A percentile compares a stretch with the other conserved stretches of the same genome.
These are phyloP conservation scores for Ceratobasidium sp. DNA, from an alignment of 1,284 basidiomycete species.

Conservation along the genomic window DNA sequence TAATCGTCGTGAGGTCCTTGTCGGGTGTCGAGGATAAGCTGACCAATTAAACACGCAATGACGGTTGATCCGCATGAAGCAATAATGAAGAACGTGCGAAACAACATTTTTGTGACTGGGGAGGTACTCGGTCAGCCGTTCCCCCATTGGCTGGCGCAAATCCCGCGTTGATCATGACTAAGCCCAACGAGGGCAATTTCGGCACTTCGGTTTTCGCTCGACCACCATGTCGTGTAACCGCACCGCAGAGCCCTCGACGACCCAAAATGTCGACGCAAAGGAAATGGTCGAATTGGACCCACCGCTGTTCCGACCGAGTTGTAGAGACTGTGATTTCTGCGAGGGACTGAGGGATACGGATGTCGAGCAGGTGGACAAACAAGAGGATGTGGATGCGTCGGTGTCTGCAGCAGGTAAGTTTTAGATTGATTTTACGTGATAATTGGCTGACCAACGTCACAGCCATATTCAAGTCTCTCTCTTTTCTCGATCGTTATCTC, in stretches of 20 bases:
- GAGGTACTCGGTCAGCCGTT: no score
- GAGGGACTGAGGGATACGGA: conserved; percentile 38
- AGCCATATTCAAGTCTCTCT: conserved; percentile 49
- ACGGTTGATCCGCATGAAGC: no score
- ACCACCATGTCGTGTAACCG: background rate
- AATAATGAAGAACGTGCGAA: no score
- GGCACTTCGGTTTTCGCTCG: background rate
- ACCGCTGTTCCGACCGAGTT: conserved; percentile 39
- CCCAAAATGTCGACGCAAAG: background rate
- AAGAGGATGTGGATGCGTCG: background rate
- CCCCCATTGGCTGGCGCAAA: background rate
- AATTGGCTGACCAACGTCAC: background rate
- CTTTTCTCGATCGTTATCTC: conserved; percentile 68
- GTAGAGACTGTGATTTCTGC: conserved; percentile 40
- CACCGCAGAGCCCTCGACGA: background rate
- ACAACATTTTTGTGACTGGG: no score
- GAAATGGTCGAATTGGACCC: conserved; percentile 36
- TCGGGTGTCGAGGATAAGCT: no score
- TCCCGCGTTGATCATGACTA: background rate
- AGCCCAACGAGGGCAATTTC: background rate
- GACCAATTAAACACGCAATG: no score
- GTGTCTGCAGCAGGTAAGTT: conserved; percentile 32
- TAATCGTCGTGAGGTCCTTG: no score
- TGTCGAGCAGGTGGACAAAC: background rate
- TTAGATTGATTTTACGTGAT: background rate